These are phyloP conservation scores for Didymella pinodella DNA, from an alignment of 2,329 filamentous ascomycete genomes.

Conservation along the genomic window DNA sequence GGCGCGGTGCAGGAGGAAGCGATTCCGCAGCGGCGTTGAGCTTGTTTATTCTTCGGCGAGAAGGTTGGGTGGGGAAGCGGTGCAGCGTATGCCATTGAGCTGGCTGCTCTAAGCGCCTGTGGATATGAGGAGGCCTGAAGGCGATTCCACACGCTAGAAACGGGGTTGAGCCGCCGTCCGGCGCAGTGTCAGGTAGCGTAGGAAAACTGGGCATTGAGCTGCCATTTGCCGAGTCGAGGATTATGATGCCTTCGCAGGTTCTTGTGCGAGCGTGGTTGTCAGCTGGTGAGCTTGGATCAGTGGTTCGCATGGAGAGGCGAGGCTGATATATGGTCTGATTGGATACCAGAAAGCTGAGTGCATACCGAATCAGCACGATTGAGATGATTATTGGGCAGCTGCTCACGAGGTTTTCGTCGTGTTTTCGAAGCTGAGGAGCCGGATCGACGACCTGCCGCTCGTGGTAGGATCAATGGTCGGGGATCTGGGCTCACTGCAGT, in stretches of 20 bases:
- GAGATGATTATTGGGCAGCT: conserved; percentile 6
- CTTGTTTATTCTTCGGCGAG: conserved; percentile 15
- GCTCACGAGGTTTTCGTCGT: conserved; percentile 4
- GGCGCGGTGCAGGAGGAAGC: conserved; percentile 14
- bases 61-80: conserved; percentile 13
- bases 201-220: neutral
- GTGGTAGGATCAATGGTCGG: conserved; percentile 14
- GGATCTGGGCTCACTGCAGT: conserved; percentile 8
- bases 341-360: conserved; percentile 9
- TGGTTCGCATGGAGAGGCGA: conserved; percentile 19
- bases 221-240: neutral
- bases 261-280: conserved; percentile 4
- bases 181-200: conserved; percentile 1
- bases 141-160: neutral
- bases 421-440: conserved; percentile 10
- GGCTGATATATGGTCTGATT: conserved; percentile 13
- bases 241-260: neutral
- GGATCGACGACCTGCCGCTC: conserved; percentile 15
- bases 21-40: conserved; percentile 5
- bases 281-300: conserved; percentile 21
- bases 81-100: conserved; percentile 14
- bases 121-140: conserved; percentile 6
- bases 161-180: conserved; percentile 10
- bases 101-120: conserved; percentile 15
- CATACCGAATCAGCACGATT: conserved; percentile 1